These are phyloP conservation scores for Spathaspora sp. DNA, from an alignment of 1,139 yeast species.

Conservation along the genomic window DNA sequence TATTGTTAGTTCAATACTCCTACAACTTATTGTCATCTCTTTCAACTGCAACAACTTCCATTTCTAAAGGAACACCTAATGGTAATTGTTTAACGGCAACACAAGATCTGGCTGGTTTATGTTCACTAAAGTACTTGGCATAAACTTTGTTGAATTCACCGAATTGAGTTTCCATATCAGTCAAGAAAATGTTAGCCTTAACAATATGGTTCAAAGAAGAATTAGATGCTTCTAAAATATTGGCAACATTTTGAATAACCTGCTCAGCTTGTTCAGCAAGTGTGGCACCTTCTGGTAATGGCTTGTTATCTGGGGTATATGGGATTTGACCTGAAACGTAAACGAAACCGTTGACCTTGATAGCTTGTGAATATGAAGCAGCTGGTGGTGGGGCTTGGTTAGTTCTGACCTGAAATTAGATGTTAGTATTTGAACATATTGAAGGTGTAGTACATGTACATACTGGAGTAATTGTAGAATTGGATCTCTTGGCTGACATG, in stretches of 20 bases:
- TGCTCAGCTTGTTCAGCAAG: conserved; percentile 85
- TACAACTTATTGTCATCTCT: conserved; percentile 41
- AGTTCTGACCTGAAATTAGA: conserved; percentile 50
- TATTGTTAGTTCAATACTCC: conserved; percentile 2
- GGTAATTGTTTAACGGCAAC: conserved; percentile 90
- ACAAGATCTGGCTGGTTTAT: conserved; percentile 95
- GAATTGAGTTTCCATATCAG: conserved; percentile 77
- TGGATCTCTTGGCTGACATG: conserved; percentile 22
- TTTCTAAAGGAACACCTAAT: conserved; percentile 70
- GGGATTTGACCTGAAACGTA: conserved; percentile 97
- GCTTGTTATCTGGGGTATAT: conserved; percentile 77
- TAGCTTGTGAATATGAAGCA: conserved; percentile 92
- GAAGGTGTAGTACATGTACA: conserved; percentile 16
- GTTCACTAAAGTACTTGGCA: conserved; percentile 72
- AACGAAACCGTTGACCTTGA: conserved; percentile 81
- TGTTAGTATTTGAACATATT: conserved; percentile 24
- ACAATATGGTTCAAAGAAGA: conserved; percentile 80
- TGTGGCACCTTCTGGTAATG: conserved; percentile 63
- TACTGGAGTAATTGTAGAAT: conserved; percentile 48
- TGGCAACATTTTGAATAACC: conserved; percentile 72
- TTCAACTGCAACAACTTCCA: conserved; percentile 81
- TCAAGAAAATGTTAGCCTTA: conserved; percentile 83
- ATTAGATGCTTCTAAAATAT: conserved; percentile 77
- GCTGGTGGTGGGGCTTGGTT: conserved; percentile 92
- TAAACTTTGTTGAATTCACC: conserved; percentile 82